phyloP scores from a whole-genome alignment of 768 basidiomycete genomes.

The Trametes gibbosa region DNA sequence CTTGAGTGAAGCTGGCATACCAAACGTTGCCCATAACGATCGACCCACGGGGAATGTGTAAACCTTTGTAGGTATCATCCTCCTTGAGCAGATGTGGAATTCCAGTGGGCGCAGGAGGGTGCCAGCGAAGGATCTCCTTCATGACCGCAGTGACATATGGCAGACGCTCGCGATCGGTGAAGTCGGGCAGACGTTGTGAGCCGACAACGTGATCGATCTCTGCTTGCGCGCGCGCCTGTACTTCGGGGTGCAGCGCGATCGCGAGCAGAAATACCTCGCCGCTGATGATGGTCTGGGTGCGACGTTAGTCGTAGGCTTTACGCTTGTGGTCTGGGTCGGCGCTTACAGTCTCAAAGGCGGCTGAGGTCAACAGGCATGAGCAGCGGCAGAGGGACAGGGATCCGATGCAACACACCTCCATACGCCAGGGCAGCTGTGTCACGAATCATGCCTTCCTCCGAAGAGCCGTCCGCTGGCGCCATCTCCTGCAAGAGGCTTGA shows the following conservation, averaged over 20 bases:
- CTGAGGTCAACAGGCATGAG: neutral
- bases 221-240: constrained; percentile 16
- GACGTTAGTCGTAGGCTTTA: neutral
- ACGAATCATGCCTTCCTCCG: constrained; percentile 2
- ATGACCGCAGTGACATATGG: constrained; percentile 26
- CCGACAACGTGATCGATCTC: constrained; percentile 24
- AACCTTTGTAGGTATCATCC: constrained; percentile 25
- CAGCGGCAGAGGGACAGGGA: neutral
- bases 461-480: neutral
- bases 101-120: constrained; percentile 22
- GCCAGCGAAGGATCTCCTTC: constrained; percentile 34
- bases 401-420: constrained; percentile 2
- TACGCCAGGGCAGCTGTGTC: constrained; percentile 11
- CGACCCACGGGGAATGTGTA: constrained; percentile 23
- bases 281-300: neutral
- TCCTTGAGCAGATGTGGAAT: constrained; percentile 18
- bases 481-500: constrained; percentile 5
- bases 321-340: neutral
- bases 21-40: constrained; percentile 24
- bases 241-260: constrained; percentile 19
- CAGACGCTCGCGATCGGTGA: constrained; percentile 17
- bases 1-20: neutral
- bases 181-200: constrained; percentile 21
- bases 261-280: constrained; percentile 12
- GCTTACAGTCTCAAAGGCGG: neutral